Conservation (phyloP, 2,329 filamentous ascomycete genomes). For the Paecilomyces formosus region DNA sequence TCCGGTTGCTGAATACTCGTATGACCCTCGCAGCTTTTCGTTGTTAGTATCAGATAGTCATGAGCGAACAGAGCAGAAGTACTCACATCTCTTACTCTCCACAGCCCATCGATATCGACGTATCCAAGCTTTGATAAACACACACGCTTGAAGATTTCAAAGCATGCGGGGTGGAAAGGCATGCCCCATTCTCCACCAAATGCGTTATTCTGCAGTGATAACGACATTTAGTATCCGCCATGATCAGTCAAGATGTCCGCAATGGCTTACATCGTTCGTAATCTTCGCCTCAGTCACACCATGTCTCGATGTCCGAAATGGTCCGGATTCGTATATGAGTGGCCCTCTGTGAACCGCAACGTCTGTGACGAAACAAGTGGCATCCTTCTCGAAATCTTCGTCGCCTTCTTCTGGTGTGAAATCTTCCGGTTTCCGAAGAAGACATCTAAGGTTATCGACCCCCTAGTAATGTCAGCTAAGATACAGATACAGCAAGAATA, state of each 20-base stretch:
- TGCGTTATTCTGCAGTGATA: neutral
- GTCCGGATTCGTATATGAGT: neutral
- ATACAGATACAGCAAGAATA: neutral
- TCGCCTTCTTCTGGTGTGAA: neutral
- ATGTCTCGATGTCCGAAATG: neutral
- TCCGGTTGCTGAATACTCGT: neutral
- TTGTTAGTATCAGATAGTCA: neutral
- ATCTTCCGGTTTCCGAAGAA: constrained; percentile 2
- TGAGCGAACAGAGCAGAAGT: neutral
- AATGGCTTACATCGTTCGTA: neutral
- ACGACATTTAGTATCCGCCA: neutral
- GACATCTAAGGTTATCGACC: neutral
- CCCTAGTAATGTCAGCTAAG: neutral
- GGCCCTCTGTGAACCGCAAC: constrained; percentile 1
- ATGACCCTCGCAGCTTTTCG: neutral
- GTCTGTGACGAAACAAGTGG: constrained; percentile 3
- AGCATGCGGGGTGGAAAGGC: constrained; percentile 6
- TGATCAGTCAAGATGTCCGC: neutral
- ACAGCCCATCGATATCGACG: neutral
- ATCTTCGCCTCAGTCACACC: neutral
- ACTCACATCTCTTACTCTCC: neutral
- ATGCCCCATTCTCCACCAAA: neutral
- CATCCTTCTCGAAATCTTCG: constrained; percentile 3
- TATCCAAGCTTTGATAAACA: neutral
- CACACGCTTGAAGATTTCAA: constrained; percentile 6